These are phyloP conservation scores for Penicillium concentricum DNA, from an alignment of 2,329 filamentous ascomycete genomes.

Conservation along the genomic window DNA sequence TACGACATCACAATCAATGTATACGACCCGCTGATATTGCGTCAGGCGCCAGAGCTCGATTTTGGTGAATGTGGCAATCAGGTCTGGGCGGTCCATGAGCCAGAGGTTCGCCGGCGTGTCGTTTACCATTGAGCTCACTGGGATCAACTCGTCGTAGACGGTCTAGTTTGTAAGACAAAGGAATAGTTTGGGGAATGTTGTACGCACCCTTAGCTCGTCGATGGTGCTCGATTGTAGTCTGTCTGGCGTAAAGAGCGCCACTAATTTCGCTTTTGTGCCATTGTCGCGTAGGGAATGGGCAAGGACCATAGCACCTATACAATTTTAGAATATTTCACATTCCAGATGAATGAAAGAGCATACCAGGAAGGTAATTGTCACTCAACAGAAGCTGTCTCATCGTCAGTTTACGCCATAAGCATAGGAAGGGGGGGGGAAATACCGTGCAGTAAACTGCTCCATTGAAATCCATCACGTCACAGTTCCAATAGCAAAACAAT, in stretches of 20 bases:
- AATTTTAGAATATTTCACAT: not conserved
- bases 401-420: slow-evolving; percentile 4
- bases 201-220: slow-evolving; percentile 68
- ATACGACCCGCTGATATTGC: slow-evolving; percentile 89
- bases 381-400: slow-evolving; percentile 75
- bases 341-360: slow-evolving; percentile 22
- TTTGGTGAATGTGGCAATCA: slow-evolving; percentile 94
- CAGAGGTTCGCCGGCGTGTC: slow-evolving; percentile 75
- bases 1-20: slow-evolving; percentile 93
- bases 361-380: slow-evolving; percentile 91
- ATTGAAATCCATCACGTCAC: slow-evolving; percentile 39
- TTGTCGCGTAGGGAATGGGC: slow-evolving; percentile 92
- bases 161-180: slow-evolving; percentile 49
- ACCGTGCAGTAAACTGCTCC: slow-evolving; percentile 67
- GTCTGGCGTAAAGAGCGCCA: slow-evolving; percentile 78
- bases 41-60: slow-evolving; percentile 89
- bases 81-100: slow-evolving; percentile 86
- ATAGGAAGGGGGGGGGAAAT: slow-evolving; percentile 27
- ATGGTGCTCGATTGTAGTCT: slow-evolving; percentile 73
- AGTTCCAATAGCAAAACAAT: not conserved
- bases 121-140: slow-evolving; percentile 77
- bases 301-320: slow-evolving; percentile 85
- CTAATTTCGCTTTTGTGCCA: slow-evolving; percentile 81
- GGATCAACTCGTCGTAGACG: slow-evolving; percentile 84
- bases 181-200: slow-evolving; percentile 2